Conservation (phyloP, 176 grass and related monocot species). For the Avena insularis region DNA sequence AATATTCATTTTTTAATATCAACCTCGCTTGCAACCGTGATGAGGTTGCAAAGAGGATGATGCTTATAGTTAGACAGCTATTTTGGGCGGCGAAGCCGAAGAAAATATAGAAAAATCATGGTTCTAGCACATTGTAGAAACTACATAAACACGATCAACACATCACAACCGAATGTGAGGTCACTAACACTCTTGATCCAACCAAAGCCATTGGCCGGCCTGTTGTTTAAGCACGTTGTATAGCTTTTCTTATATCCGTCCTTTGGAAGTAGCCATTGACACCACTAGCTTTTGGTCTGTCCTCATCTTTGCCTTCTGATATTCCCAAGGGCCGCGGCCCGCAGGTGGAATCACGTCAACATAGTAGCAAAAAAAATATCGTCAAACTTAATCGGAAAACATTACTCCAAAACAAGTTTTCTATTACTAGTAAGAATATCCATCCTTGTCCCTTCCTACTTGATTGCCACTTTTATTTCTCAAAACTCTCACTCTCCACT, state of each 20-base stretch:
- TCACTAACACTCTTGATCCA: background rate
- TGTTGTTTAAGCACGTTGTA: background rate
- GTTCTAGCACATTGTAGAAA: background rate
- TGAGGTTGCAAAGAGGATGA: no score
- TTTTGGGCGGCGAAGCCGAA: no score
- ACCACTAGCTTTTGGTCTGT: background rate
- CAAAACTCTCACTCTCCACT: background rate
- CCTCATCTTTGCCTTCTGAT: background rate
- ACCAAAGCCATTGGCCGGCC: background rate
- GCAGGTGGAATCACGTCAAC: background rate
- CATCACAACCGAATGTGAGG: background rate
- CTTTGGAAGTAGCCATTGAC: background rate
- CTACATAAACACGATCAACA: background rate
- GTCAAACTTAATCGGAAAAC: background rate
- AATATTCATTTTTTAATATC: no score
- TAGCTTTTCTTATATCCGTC: background rate
- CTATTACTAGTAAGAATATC: background rate
- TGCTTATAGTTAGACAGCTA: no score
- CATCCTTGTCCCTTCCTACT: background rate
- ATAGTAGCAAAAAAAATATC: background rate
- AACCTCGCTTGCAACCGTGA: no score
- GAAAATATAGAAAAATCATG: no score
- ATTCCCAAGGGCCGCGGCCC: background rate
- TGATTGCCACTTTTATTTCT: background rate
- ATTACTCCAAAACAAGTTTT: no score